phyloP scores from a whole-genome alignment of 1,284 basidiomycete species.

The Ganoderma leucocontextum region DNA sequence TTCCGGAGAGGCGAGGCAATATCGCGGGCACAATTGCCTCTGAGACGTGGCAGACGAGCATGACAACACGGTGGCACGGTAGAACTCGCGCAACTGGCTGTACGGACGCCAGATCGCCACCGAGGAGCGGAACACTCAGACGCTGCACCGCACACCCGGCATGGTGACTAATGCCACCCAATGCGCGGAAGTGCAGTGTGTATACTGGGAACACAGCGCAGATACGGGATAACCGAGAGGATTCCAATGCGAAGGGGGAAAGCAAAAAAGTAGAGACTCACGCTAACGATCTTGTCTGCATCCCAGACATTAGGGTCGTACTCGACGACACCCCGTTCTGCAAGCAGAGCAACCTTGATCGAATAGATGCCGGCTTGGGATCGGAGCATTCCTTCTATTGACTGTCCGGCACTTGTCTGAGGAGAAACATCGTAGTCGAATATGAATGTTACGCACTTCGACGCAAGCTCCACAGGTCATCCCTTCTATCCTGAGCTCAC shows the following conservation, averaged over 20 bases:
- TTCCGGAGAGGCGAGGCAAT: constrained; percentile 5
- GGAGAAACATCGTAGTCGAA: neutral
- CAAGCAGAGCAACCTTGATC: constrained; percentile 92
- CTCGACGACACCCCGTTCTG: constrained; percentile 92
- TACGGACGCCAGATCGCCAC: neutral
- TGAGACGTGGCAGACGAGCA: constrained; percentile 1
- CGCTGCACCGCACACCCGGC: neutral
- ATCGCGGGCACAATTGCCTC: constrained; percentile 6
- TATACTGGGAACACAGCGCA: too few relatives aligned
- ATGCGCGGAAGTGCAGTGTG: neutral
- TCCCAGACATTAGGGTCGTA: constrained; percentile 89
- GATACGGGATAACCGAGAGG: neutral
- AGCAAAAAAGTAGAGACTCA: constrained; percentile 46
- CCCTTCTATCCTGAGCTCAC: constrained; percentile 85
- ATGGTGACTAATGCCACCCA: constrained; percentile 2
- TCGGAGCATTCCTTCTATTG: constrained; percentile 94
- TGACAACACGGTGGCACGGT: neutral
- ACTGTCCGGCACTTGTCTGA: constrained; percentile 50
- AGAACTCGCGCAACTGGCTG: neutral
- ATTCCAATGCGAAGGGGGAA: neutral
- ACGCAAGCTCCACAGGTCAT: constrained; percentile 94
- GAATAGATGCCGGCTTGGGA: constrained; percentile 86
- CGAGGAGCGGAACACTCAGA: neutral
- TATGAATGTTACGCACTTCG: constrained; percentile 62
- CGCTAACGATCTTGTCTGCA: constrained; percentile 79